phyloP scores from a whole-genome alignment of 1,284 basidiomycete species.

The Phaffia rhodozyma region DNA sequence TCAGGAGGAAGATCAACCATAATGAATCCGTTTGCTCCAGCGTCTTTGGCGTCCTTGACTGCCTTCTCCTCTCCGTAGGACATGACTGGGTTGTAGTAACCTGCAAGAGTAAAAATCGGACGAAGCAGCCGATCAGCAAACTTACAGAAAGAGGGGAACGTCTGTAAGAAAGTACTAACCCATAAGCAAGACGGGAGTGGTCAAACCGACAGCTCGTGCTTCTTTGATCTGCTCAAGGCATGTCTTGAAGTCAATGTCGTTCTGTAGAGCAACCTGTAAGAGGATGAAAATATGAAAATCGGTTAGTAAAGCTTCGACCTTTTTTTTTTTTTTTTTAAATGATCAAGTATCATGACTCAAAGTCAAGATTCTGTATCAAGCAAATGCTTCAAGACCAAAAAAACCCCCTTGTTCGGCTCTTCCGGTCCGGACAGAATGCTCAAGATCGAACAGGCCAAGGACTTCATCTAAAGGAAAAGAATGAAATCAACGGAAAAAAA shows the following conservation, averaged over 20 bases:
- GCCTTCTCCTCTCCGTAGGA: conserved; percentile 92
- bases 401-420: background rate
- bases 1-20: conserved; percentile 96
- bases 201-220: conserved; percentile 69
- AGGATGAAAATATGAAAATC: background rate
- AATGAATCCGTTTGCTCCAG: conserved; percentile 95
- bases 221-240: conserved; percentile 67
- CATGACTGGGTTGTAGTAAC: conserved; percentile 91
- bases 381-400: background rate
- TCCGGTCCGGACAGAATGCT: no score
- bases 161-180: conserved; percentile 42
- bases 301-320: background rate
- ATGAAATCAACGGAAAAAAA: background rate
- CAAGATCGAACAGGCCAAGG: no score
- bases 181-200: conserved; percentile 82
- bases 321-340: no score
- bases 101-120: conserved; percentile 37
- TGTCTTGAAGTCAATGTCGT: conserved; percentile 60
- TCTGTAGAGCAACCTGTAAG: conserved; percentile 61
- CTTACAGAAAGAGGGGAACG: conserved; percentile 13
- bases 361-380: no score
- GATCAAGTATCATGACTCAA: no score
- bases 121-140: background rate
- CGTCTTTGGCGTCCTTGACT: conserved; percentile 71
- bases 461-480: no score